phyloP scores from a whole-genome alignment of 345 rosid species.

The Dipteronia sinensis region DNA sequence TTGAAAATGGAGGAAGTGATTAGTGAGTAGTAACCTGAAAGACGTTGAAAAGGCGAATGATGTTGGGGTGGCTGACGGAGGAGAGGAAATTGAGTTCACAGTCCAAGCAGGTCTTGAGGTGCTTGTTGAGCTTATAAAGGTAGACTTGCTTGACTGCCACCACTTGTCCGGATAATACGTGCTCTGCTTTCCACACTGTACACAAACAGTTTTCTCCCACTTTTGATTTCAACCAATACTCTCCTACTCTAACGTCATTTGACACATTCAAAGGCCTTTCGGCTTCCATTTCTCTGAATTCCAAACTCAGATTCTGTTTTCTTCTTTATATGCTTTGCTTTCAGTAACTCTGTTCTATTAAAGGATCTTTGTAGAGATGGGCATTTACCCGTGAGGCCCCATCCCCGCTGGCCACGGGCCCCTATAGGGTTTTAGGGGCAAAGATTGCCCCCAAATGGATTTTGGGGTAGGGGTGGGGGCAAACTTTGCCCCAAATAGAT shows the following conservation, averaged over 20 bases:
- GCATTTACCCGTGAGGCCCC: no score
- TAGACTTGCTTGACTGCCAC: conserved; percentile 64
- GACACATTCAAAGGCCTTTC: conserved; percentile 8
- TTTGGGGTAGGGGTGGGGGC: no score
- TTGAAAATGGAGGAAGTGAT: no score
- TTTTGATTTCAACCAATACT: conserved; percentile 49
- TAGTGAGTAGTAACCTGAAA: conserved; percentile 37
- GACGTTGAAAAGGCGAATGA: conserved; percentile 51
- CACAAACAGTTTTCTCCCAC: conserved; percentile 49
- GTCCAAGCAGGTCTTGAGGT: conserved; percentile 48
- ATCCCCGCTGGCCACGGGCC: no score
- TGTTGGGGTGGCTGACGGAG: conserved; percentile 60
- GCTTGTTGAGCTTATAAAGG: conserved; percentile 51
- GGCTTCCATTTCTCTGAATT: conserved; percentile 20
- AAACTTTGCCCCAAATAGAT: no score
- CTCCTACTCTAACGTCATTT: conserved; percentile 20
- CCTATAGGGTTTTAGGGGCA: no score
- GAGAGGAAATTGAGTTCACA: conserved; percentile 60
- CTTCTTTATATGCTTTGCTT: no score
- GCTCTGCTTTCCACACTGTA: conserved; percentile 55
- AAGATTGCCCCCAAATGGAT: no score
- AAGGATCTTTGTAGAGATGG: no score
- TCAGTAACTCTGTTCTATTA: no score
- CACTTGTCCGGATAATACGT: conserved; percentile 42
- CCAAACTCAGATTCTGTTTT: no score